Base-by-base conservation (phyloP, 202 grass and related monocot species). In the Eragrostis tef region DNA sequence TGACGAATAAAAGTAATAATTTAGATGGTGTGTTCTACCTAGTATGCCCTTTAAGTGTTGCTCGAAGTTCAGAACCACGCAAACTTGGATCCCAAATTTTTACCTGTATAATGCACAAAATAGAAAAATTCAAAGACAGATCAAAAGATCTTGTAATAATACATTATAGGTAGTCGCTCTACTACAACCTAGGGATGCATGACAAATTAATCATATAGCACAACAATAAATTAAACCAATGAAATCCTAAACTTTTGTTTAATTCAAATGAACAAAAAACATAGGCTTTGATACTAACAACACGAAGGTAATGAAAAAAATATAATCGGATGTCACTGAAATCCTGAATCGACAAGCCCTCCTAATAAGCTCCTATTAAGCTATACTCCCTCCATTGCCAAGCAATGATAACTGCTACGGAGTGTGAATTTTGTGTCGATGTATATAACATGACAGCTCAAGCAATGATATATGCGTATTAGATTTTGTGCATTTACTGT, bases 81-180 rank as follows among this genome's bases (percentile, higher is more conserved):
- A 99, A 85, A 86, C 93, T 99, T 80, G 96, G 96, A 96, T 99
- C 96, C 96, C 96, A 99, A 90, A 99, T 80, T 90, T 90, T 99
- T 71, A 99, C 96, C 96, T 99, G 87, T 29, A 86, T 74, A 81
- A 80, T 46, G 13, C 41, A 61, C 4, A 74, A 68, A 82, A 68
- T n/a, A 70, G 73, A 79, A 2, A 79, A 80, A 75, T 67, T 60
- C 17, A 72, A 78, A 66, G 20, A 78, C 26, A 64, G 47, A 65
- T 65, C 13, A 71, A 77, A 16, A 79, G n/a, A 89, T 76, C 26
- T 42, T 51, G 46, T 19, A 72, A 21, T 81, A 67, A 79, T 73
- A 29, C 24, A 88, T 59, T 42, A 89, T 54, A 88, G 26, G 64
- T 81, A 77, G 63, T 73, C 60, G 34, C 36, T 34, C 43, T 58